phyloP scores from a whole-genome alignment of 2,329 filamentous ascomycete species.

The Elsinoe necatrix region DNA sequence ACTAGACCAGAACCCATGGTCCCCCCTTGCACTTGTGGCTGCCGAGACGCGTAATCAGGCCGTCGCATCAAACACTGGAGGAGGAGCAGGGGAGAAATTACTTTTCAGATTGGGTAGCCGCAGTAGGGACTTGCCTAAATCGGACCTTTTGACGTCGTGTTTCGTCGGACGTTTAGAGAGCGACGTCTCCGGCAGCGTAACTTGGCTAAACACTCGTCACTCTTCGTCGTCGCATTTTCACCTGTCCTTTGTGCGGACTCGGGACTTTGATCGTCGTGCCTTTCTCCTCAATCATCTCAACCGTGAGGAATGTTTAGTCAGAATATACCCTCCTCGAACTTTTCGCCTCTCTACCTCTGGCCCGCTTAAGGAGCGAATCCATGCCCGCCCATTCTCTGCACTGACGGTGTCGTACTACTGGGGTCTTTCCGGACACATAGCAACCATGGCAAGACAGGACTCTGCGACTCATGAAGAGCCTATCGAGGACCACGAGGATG shows the following conservation, averaged over 20 bases:
- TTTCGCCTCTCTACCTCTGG: slow-evolving; percentile 2
- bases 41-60: slow-evolving; percentile 9
- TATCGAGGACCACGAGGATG: slow-evolving; percentile 8
- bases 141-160: slow-evolving; percentile 5
- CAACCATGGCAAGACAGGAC: slow-evolving; percentile 8
- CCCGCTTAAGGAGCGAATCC: background rate
- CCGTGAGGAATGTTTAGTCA: slow-evolving; percentile 10
- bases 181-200: slow-evolving; percentile 1
- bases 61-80: background rate
- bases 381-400: background rate
- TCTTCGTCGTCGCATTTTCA: background rate
- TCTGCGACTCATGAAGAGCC: slow-evolving; percentile 2
- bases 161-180: slow-evolving; percentile 5
- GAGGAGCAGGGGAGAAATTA: slow-evolving; percentile 1
- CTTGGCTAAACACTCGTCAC: slow-evolving; percentile 1
- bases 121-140: slow-evolving; percentile 7
- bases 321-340: background rate
- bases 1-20: background rate
- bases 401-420: background rate
- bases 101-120: slow-evolving; percentile 2
- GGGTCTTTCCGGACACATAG: background rate
- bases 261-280: slow-evolving; percentile 5
- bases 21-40: slow-evolving; percentile 4
- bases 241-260: background rate
- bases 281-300: background rate